Percentiles rank a stretch among this genome's conserved stretches.
phyloP scores from a whole-genome alignment of 2,329 filamentous ascomycete genomes.

The Verticillium albo-atrum region DNA sequence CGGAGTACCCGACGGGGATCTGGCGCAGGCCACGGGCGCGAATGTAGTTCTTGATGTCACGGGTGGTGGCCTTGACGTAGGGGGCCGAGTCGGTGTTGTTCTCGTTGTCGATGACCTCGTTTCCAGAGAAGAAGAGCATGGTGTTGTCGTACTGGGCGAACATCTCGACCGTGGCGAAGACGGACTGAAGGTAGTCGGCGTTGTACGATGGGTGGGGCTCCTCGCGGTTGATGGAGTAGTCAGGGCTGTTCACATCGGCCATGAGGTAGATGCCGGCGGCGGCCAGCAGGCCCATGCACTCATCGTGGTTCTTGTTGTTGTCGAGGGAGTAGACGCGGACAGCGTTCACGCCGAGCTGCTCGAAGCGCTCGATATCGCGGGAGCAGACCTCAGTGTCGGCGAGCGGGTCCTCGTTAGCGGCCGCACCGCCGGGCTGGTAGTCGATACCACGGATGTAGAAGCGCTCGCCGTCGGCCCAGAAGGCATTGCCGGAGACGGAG shows the following conservation, averaged over 20 bases:
- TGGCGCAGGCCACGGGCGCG: slow-evolving; percentile 55
- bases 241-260: slow-evolving; percentile 84
- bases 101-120: slow-evolving; percentile 72
- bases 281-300: slow-evolving; percentile 77
- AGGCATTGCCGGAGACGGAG: slow-evolving; percentile 54
- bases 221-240: slow-evolving; percentile 80
- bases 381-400: slow-evolving; percentile 66
- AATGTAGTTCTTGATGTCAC: slow-evolving; percentile 72
- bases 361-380: slow-evolving; percentile 77
- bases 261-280: slow-evolving; percentile 90
- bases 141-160: slow-evolving; percentile 84
- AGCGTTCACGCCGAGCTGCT: slow-evolving; percentile 83
- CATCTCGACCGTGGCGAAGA: slow-evolving; percentile 84
- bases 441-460: slow-evolving; percentile 59
- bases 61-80: slow-evolving; percentile 74
- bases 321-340: slow-evolving; percentile 91
- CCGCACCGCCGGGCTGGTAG: slow-evolving; percentile 59
- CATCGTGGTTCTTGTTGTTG: slow-evolving; percentile 71
- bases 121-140: slow-evolving; percentile 79
- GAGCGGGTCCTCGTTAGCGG: slow-evolving; percentile 64
- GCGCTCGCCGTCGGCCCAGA: slow-evolving; percentile 47
- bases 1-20: slow-evolving; percentile 71
- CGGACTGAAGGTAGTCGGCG: slow-evolving; percentile 72
- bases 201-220: slow-evolving; percentile 79
- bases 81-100: slow-evolving; percentile 62